Evolutionary conservation across 345 rosid genomes (phyloP), one percentile per base, ranked within the genome.

Genomic region (Orychophragmus violaceus): DNA sequence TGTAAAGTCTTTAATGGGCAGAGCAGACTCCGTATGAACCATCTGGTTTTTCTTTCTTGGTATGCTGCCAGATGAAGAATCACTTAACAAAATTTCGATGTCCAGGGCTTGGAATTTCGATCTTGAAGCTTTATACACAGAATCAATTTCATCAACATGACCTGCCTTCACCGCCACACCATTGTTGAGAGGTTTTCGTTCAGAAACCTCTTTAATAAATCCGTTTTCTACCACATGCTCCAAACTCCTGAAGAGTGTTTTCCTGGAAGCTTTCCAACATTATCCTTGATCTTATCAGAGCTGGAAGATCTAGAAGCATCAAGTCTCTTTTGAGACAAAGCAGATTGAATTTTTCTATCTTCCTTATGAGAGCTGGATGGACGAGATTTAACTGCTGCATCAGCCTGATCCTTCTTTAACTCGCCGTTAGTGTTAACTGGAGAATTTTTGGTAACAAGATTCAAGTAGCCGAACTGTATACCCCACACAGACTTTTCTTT

Each of bases 41-140:
- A 81, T 74, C 28, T 19, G 50, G 25, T 25, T 63, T 28, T 59
- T 77, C 75, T 66, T 80, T 60, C 74, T 59, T 17, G 74, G 36
- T 49, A 64, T 33, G 55, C 56, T 16, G 23, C 39, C 72, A 28
- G 77, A 27, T 6, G 77, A 77, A 64, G 52, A 71, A 44, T 75
- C 66, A 59, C 58, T 59, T 76, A 36, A 67, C 19, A 79, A 8
- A 19, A 11, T 67, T 64, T 59, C 84, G 50, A n/a, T 60, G 39
- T 81, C 83, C 71, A 83, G 86, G 49, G 76, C 71, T 58, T 71
- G 69, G 69, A 84, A 92, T 30, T 79, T 84, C 1, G 77, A 84
- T 44, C 78, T 68, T 44, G 69, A 77, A 9, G 71, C 69, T 44
- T 68, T 73, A 80, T 69, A 66, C 64, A 50, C 11, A 12, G 72